Percentiles rank a stretch among this genome's conserved stretches.
These are phyloP conservation scores for Saturnispora besseyi DNA, from an alignment of 805 yeast genomes.

Conservation along the genomic window DNA sequence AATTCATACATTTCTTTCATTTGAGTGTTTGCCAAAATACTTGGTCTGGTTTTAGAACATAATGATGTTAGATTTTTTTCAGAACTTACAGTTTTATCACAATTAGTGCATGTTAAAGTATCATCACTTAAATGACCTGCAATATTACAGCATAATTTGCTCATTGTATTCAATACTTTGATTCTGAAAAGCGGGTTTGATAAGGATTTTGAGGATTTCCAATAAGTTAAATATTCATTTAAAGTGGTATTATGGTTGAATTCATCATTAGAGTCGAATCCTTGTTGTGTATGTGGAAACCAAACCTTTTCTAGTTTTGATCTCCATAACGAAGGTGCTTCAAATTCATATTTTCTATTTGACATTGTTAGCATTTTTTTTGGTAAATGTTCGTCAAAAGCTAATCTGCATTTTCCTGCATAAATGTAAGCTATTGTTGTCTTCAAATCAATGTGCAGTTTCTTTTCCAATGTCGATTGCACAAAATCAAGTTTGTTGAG, in stretches of 20 bases:
- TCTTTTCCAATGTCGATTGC: not conserved
- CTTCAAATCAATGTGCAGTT: slow-evolving; percentile 6
- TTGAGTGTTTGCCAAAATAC: slow-evolving; percentile 12
- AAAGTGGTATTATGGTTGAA: slow-evolving; percentile 1
- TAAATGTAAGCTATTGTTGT: slow-evolving; percentile 1
- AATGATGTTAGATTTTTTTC: slow-evolving; percentile 7
- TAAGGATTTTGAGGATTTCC: not conserved
- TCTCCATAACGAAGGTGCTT: not conserved
- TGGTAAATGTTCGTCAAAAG: not conserved
- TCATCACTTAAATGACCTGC: slow-evolving; percentile 29
- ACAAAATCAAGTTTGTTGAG: slow-evolving; percentile 6
- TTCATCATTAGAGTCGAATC: not conserved
- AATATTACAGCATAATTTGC: slow-evolving; percentile 35
- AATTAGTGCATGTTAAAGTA: slow-evolving; percentile 29
- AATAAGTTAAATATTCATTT: slow-evolving; percentile 3
- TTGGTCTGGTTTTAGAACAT: slow-evolving; percentile 26
- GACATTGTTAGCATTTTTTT: not conserved
- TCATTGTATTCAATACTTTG: slow-evolving; percentile 30
- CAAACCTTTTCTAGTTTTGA: not conserved
- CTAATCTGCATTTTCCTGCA: not conserved
- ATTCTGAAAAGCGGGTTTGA: slow-evolving; percentile 6
- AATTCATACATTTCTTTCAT: slow-evolving; percentile 22
- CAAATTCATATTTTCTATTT: slow-evolving; percentile 2
- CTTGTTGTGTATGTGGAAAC: not conserved
- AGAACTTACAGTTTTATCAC: slow-evolving; percentile 25